Conservation (phyloP, 208 protist genomes). For the Trichomonas vaginalis region DNA sequence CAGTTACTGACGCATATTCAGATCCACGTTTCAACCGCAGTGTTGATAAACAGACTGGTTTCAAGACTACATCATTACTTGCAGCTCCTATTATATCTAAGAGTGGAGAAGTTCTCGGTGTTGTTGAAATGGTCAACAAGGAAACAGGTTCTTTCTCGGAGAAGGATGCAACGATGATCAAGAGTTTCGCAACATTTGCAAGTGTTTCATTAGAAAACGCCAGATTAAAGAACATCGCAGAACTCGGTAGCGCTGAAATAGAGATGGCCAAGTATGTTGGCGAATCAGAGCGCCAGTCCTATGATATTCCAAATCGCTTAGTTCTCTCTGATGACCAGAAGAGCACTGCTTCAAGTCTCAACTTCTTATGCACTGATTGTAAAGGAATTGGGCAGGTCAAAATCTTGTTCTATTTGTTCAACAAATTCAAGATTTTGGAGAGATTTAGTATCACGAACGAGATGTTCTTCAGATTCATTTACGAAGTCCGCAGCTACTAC, state of each 20-base stretch:
- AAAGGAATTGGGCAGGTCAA: neutral
- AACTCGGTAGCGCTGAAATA: neutral
- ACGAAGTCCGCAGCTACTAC: neutral
- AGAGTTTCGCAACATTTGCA: neutral
- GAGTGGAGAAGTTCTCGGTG: neutral
- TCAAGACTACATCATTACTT: neutral
- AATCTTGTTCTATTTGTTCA: slow-evolving; percentile 17
- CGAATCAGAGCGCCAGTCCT: neutral
- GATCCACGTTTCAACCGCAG: neutral
- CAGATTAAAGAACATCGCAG: neutral
- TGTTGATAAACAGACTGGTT: neutral
- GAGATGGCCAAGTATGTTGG: neutral
- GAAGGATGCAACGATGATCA: neutral
- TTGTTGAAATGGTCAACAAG: neutral
- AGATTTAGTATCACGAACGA: neutral
- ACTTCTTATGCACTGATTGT: neutral
- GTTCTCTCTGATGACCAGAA: neutral
- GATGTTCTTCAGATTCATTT: slow-evolving; percentile 11
- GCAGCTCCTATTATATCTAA: neutral
- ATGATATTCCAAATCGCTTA: neutral
- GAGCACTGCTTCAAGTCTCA: neutral
- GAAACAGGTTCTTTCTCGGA: neutral
- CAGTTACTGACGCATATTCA: neutral
- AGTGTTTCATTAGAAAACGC: neutral
- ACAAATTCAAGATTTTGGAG: slow-evolving; percentile 19